Evolutionary conservation across 257 asterid genomes (phyloP), one percentile per base, ranked within the genome.

Genomic region (Ballota nigra): DNA sequence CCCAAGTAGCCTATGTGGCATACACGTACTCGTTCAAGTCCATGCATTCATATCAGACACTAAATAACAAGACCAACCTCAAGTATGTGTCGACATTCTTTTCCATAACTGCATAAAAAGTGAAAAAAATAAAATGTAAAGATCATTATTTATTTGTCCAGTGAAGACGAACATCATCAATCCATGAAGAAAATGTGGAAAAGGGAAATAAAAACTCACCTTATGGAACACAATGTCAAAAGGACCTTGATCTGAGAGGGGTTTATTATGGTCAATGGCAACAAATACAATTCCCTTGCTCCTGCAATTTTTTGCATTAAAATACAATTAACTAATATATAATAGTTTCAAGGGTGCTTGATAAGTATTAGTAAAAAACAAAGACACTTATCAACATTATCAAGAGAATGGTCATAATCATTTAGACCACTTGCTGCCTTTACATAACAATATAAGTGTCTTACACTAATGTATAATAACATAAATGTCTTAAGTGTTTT

Each of bases 231-330:
- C 91, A 74, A 90, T 82, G 70, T 90, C 97, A 70, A 90, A 90
- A 76, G 97, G 97, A 70, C 92, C 97, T 83, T 90, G 96, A 41
- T 90, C 91, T 0, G 95, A 86, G 75, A 90, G 91, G 60, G 97
- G 83, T 71, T 83, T 88, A 41, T 80, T 85, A 45, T 78, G 91
- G 74, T 90, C 97, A 70, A 90, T 88, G 26, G 95, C 89, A 75
- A 90, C 95, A 83, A 90, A 90, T n/a, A 78, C 66, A 81, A 90
- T 90, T 59, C 97, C 97, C 82, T 85, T 90, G 68, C 80, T 75
- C 89, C 96, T 88, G 88, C 73, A 76, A n/a, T 16, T 33, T 66
- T 26, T 53, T 22, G 64, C 75, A 62, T 53, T 73, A 41, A n/a
- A 49, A 72, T 34, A 43, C 41, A 69, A 15, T 75, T 75, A 78